A percentile compares a stretch with the other conserved stretches of the same genome.
phyloP scores from a whole-genome alignment of 75 land plant genomes.

The Picea glauca region DNA sequence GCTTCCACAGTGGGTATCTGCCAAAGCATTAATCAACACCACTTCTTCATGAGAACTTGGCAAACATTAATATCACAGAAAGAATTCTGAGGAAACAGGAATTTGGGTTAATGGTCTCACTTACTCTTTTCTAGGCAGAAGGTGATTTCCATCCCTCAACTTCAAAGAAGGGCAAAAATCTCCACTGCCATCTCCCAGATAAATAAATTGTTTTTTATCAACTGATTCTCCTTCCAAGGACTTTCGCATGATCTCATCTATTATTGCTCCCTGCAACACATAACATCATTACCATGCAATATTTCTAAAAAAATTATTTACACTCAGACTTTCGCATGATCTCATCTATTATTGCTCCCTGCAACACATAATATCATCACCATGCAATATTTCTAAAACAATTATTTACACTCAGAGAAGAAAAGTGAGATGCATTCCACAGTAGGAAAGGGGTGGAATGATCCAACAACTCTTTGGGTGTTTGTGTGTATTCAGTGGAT shows the following conservation, averaged over 20 bases:
- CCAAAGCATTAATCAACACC: not conserved
- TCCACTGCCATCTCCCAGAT: slow-evolving; percentile 59
- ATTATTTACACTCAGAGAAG: too few species aligned
- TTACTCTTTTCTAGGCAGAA: slow-evolving; percentile 53
- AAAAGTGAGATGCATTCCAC: too few species aligned
- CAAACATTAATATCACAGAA: too few species aligned
- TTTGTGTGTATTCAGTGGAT: too few species aligned
- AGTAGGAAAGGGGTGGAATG: too few species aligned
- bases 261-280: not conserved
- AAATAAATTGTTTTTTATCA: slow-evolving; percentile 24
- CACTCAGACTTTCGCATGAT: not conserved
- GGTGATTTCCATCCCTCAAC: slow-evolving; percentile 26
- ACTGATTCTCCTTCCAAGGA: not conserved
- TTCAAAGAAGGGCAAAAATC: slow-evolving; percentile 56
- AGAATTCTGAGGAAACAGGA: not conserved
- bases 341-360: too few species aligned
- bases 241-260: too few species aligned
- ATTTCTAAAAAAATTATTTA: not conserved
- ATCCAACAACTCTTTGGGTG: too few species aligned
- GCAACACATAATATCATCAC: too few species aligned
- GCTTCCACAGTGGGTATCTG: slow-evolving; percentile 6
- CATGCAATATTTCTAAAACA: too few species aligned
- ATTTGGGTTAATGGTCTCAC: not conserved
- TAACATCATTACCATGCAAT: not conserved
- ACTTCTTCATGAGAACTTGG: too few species aligned